Evolutionary conservation across 2,329 filamentous ascomycete genomes (phyloP).

Genomic region (Talaromyces albobiverticillius): DNA sequence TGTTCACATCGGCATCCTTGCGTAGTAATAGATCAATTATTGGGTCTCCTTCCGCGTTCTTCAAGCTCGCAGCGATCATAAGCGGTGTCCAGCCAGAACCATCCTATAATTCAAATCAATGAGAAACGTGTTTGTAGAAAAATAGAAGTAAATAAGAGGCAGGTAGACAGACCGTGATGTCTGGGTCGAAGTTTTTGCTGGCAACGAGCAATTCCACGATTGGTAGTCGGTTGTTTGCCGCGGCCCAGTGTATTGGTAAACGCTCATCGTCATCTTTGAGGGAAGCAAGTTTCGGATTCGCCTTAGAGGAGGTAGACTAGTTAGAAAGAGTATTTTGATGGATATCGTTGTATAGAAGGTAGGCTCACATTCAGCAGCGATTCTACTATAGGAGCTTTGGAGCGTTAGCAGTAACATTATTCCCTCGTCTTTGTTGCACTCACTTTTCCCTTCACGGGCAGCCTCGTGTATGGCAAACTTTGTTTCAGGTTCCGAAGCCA

Average conservation of each 20-base stretch:
- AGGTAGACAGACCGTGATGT: constrained; percentile 61
- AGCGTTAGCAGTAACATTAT: constrained; percentile 1
- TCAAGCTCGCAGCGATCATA: constrained; percentile 49
- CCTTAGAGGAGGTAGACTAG: constrained; percentile 44
- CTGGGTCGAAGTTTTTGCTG: constrained; percentile 73
- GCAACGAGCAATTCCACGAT: constrained; percentile 72
- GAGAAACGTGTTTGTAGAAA: neutral
- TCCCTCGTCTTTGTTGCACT: constrained; percentile 20
- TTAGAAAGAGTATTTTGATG: constrained; percentile 5
- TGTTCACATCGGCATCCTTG: constrained; percentile 47
- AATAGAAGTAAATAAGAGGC: neutral
- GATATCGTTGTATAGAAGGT: neutral
- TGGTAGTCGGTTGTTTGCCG: constrained; percentile 73
- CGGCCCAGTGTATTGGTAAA: constrained; percentile 90
- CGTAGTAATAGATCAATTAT: constrained; percentile 45
- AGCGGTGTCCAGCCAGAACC: constrained; percentile 50
- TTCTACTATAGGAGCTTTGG: constrained; percentile 66
- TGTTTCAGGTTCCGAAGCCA: constrained; percentile 46
- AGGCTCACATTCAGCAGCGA: constrained; percentile 65
- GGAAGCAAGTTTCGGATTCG: constrained; percentile 73
- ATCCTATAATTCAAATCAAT: constrained; percentile 31
- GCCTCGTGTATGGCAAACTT: constrained; percentile 87
- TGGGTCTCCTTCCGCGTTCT: constrained; percentile 43
- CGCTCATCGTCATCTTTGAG: constrained; percentile 82
- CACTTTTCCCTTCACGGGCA: constrained; percentile 79